These are phyloP conservation scores for Candida pseudofarinosa DNA, from an alignment of 805 yeast species.

Conservation along the genomic window DNA sequence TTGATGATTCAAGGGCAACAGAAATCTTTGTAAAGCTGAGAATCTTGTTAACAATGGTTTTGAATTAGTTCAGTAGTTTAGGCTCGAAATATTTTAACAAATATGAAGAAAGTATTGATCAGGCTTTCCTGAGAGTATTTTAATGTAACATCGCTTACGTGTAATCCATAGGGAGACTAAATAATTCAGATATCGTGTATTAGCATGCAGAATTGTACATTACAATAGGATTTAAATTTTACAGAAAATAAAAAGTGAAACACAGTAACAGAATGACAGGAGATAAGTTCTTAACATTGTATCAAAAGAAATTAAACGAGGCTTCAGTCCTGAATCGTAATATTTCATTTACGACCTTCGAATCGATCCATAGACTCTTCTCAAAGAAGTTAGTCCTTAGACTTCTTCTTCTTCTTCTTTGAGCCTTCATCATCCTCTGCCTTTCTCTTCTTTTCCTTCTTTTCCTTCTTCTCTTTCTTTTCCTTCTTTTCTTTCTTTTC, in stretches of 20 bases:
- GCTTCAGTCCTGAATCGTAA: too few relatives aligned
- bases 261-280: neutral
- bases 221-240: neutral
- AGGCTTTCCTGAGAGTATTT: neutral
- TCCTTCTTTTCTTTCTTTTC: constrained; percentile 31
- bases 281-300: neutral
- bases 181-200: neutral
- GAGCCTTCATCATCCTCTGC: constrained; percentile 35
- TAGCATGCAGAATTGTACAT: neutral
- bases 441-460: constrained; percentile 30
- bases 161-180: neutral
- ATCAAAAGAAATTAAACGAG: neutral
- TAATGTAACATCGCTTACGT: neutral
- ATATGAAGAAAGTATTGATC: neutral
- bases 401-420: constrained; percentile 44
- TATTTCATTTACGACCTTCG: too few relatives aligned
- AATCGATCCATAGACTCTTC: too few relatives aligned
- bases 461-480: constrained; percentile 31
- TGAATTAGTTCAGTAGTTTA: neutral
- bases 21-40: too few relatives aligned
- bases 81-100: neutral
- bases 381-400: constrained; percentile 33
- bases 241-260: neutral
- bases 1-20: too few relatives aligned
- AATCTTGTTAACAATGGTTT: too few relatives aligned